A percentile compares a stretch with the other conserved stretches of the same genome.
These are phyloP conservation scores for Rhodocollybia butyracea DNA, from an alignment of 768 basidiomycete species.

Conservation along the genomic window DNA sequence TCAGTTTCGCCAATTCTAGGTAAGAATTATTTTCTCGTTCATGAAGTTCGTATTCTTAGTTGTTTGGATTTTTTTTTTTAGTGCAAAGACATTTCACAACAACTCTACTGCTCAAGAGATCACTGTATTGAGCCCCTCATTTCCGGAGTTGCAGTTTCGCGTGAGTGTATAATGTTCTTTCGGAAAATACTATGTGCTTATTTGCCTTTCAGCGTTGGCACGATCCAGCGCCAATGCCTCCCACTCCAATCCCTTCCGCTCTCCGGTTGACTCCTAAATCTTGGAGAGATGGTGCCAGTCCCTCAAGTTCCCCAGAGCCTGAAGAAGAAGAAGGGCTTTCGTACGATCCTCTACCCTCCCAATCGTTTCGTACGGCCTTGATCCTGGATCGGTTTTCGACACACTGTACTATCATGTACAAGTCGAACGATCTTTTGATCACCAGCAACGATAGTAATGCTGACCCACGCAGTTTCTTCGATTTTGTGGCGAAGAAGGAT, in stretches of 20 bases:
- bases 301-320: background rate
- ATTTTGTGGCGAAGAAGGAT: constrained; percentile 65
- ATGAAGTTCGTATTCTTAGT: too few relatives aligned
- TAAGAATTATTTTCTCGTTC: too few relatives aligned
- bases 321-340: constrained; percentile 31
- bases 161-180: constrained; percentile 27
- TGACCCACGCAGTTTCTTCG: constrained; percentile 68
- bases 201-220: constrained; percentile 54
- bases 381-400: constrained; percentile 77
- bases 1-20: constrained; percentile 75
- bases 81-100: constrained; percentile 73
- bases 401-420: constrained; percentile 64
- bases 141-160: constrained; percentile 53
- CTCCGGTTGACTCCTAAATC: background rate
- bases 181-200: background rate
- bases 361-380: constrained; percentile 74
- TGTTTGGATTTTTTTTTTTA: too few relatives aligned
- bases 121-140: constrained; percentile 63
- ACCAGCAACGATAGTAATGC: constrained; percentile 53
- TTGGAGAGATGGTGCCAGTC: background rate
- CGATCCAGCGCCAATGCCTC: constrained; percentile 63
- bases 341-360: constrained; percentile 63
- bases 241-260: background rate
- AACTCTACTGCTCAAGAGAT: constrained; percentile 84
- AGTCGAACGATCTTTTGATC: constrained; percentile 70